Percentiles rank a stretch among this genome's conserved stretches.
These are phyloP conservation scores for Iodosphaeria phyllophila DNA, from an alignment of 2,329 filamentous ascomycete species.

Conservation along the genomic window DNA sequence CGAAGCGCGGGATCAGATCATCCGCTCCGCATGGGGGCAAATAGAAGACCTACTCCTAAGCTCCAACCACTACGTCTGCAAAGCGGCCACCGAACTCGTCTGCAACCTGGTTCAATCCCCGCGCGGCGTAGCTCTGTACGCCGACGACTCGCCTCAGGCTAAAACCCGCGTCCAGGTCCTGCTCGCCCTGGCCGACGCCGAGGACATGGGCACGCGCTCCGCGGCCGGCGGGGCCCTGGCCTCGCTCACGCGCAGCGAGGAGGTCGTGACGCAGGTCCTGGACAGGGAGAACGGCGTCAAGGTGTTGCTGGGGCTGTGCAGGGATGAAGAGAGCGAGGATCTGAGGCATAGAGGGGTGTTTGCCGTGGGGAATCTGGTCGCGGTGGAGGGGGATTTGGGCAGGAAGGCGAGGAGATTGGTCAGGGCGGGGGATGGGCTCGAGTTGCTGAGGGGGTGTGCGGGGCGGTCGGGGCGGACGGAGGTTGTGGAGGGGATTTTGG, in stretches of 20 bases:
- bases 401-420: constrained; percentile 39
- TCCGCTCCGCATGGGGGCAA: constrained; percentile 53
- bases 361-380: constrained; percentile 53
- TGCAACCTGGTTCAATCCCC: constrained; percentile 71
- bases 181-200: constrained; percentile 71
- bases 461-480: constrained; percentile 50
- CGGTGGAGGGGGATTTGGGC: constrained; percentile 46
- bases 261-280: constrained; percentile 52
- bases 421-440: constrained; percentile 41
- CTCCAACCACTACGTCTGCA: constrained; percentile 55
- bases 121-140: constrained; percentile 49
- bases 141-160: constrained; percentile 46
- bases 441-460: constrained; percentile 49
- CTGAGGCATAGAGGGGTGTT: constrained; percentile 58
- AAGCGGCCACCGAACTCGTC: constrained; percentile 72
- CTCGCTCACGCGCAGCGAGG: constrained; percentile 62
- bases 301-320: constrained; percentile 67
- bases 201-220: constrained; percentile 59
- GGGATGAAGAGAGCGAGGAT: constrained; percentile 51
- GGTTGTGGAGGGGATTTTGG: constrained; percentile 52
- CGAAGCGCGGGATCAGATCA: constrained; percentile 46
- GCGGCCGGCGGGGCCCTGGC: constrained; percentile 82
- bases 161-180: constrained; percentile 64
- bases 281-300: constrained; percentile 52
- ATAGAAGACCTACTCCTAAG: constrained; percentile 74